Conservation (phyloP, 1,284 basidiomycete species). For the Ganoderma lingzhi region DNA sequence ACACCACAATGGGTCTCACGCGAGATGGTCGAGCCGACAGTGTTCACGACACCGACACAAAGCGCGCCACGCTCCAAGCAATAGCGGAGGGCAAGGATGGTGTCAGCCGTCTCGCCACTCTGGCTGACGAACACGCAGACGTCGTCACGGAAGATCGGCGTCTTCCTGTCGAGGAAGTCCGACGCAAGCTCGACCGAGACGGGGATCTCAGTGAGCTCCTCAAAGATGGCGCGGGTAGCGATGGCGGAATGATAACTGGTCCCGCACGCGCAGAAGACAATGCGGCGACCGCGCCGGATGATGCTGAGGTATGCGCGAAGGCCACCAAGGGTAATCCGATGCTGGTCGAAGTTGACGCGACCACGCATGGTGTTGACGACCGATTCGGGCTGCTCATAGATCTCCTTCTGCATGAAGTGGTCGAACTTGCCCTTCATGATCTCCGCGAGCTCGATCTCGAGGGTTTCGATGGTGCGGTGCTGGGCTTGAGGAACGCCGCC, state of each 20-base stretch:
- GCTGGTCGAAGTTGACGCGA: constrained; percentile 97
- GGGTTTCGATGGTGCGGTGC: constrained; percentile 97
- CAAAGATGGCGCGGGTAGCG: constrained; percentile 98
- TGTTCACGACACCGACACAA: constrained; percentile 97
- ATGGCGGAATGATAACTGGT: constrained; percentile 98
- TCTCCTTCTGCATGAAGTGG: constrained; percentile 99
- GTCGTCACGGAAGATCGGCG: constrained; percentile 99
- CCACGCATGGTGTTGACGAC: constrained; percentile 99
- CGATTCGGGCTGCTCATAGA: constrained; percentile 99
- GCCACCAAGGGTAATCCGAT: constrained; percentile 94
- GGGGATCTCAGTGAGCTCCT: constrained; percentile 99
- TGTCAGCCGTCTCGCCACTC: constrained; percentile 99
- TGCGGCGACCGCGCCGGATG: constrained; percentile 93
- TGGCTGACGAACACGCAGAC: constrained; percentile 97
- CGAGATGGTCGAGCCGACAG: constrained; percentile 97
- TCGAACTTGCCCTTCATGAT: constrained; percentile 99
- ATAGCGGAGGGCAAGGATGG: constrained; percentile 96
- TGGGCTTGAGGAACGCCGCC: constrained; percentile 71
- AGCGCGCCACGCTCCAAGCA: constrained; percentile 97
- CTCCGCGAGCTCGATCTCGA: constrained; percentile 98
- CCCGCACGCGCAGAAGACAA: constrained; percentile 98
- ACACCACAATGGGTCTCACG: constrained; percentile 99
- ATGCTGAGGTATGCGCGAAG: constrained; percentile 95
- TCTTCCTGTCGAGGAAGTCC: constrained; percentile 98
- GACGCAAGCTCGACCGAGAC: constrained; percentile 97